Evolutionary conservation across 1,139 yeast species (phyloP).

Genomic region (Sugiyamaella xylanicola): DNA sequence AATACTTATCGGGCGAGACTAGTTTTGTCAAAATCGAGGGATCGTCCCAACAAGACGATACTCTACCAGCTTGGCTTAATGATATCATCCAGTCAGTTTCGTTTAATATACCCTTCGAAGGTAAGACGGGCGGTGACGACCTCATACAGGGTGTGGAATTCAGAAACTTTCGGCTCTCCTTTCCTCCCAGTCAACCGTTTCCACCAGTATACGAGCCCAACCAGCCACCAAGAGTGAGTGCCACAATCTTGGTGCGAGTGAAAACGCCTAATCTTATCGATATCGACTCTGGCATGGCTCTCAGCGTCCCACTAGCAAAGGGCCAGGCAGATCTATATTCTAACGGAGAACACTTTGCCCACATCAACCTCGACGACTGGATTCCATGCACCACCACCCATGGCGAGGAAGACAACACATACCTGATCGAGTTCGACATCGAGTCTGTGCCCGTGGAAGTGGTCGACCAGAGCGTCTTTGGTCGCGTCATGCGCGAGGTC

Average conservation of each 20-base stretch:
- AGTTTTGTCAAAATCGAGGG: constrained; percentile 27
- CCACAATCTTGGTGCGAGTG: constrained; percentile 30
- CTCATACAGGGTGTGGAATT: constrained; percentile 32
- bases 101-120: constrained; percentile 26
- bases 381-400: constrained; percentile 37
- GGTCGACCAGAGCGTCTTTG: constrained; percentile 36
- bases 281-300: constrained; percentile 25
- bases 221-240: constrained; percentile 33
- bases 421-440: constrained; percentile 35
- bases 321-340: constrained; percentile 40
- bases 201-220: constrained; percentile 26
- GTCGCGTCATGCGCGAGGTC: constrained; percentile 37
- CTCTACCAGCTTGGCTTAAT: constrained; percentile 30
- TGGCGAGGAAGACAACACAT: constrained; percentile 26
- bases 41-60: constrained; percentile 21
- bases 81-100: constrained; percentile 23
- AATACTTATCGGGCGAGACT: constrained; percentile 30
- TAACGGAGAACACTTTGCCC: constrained; percentile 38
- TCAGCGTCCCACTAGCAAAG: constrained; percentile 30
- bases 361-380: constrained; percentile 40
- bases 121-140: constrained; percentile 29
- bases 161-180: constrained; percentile 28
- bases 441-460: constrained; percentile 40
- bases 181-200: constrained; percentile 30
- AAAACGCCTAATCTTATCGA: constrained; percentile 29